Evolutionary conservation across 106 monocot species (phyloP).

Genomic region (Iris macrosiphon): DNA sequence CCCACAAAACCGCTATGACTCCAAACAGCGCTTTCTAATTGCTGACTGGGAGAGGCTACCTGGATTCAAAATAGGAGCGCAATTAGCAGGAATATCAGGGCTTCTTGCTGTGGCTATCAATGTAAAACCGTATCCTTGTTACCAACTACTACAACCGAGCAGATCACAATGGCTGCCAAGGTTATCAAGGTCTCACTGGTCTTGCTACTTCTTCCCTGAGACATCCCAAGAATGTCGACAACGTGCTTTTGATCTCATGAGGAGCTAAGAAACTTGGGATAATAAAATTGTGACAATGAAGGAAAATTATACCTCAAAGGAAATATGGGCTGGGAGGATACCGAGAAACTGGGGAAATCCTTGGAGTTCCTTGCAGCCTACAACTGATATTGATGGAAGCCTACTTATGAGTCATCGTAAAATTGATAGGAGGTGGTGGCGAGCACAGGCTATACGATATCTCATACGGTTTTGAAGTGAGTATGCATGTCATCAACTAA

Average conservation of each 20-base stretch:
- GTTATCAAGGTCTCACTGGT: slow-evolving; percentile 72
- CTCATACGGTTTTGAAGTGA: slow-evolving; percentile 77
- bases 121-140: slow-evolving; percentile 65
- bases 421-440: slow-evolving; percentile 93
- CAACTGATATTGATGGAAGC: slow-evolving; percentile 73
- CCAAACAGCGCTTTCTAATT: slow-evolving; percentile 48
- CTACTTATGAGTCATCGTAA: slow-evolving; percentile 63
- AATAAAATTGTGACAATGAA: slow-evolving; percentile 43
- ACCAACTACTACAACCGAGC: slow-evolving; percentile 79
- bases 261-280: slow-evolving; percentile 47
- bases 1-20: slow-evolving; percentile 51
- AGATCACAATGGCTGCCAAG: slow-evolving; percentile 76
- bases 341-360: slow-evolving; percentile 87
- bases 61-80: slow-evolving; percentile 83
- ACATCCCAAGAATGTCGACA: slow-evolving; percentile 63
- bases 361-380: slow-evolving; percentile 79
- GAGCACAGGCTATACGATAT: slow-evolving; percentile 80
- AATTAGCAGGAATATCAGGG: slow-evolving; percentile 73
- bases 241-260: slow-evolving; percentile 50
- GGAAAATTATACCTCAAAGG: slow-evolving; percentile 81
- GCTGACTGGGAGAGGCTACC: slow-evolving; percentile 82
- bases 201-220: slow-evolving; percentile 88
- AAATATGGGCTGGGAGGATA: slow-evolving; percentile 68
- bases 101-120: slow-evolving; percentile 82
- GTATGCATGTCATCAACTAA: slow-evolving; percentile 62